Percentiles rank a stretch among this genome's conserved stretches.
These are phyloP conservation scores for Teunomyces lycoperdinae DNA, from an alignment of 805 yeast genomes.

Conservation along the genomic window DNA sequence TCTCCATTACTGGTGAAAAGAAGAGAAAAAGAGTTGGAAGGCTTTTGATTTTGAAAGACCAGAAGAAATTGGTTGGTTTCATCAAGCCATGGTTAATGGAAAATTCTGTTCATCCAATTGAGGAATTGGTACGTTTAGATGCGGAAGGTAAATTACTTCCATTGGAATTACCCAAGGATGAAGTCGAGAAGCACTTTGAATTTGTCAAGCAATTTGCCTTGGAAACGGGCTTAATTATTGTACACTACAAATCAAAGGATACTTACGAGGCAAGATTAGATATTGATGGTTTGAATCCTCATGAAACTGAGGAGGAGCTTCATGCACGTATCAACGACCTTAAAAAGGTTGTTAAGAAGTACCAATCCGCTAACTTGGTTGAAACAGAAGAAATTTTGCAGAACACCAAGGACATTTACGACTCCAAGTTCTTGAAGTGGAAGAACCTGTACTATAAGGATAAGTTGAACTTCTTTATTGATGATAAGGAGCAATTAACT, in stretches of 20 bases:
- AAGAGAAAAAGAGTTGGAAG: slow-evolving; percentile 66
- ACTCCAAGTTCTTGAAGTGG: slow-evolving; percentile 75
- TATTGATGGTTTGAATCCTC: slow-evolving; percentile 68
- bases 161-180: slow-evolving; percentile 44
- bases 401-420: slow-evolving; percentile 58
- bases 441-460: slow-evolving; percentile 79
- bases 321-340: slow-evolving; percentile 49
- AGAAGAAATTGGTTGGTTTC: slow-evolving; percentile 66
- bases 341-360: slow-evolving; percentile 56
- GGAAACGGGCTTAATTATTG: slow-evolving; percentile 63
- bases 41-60: slow-evolving; percentile 63
- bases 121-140: slow-evolving; percentile 37
- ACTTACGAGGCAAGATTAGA: slow-evolving; percentile 62
- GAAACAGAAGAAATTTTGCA: slow-evolving; percentile 55
- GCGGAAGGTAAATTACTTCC: slow-evolving; percentile 22
- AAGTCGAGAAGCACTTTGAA: slow-evolving; percentile 49
- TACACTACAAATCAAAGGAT: slow-evolving; percentile 58
- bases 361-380: slow-evolving; percentile 61
- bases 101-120: slow-evolving; percentile 23
- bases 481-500: slow-evolving; percentile 57
- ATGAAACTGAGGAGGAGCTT: slow-evolving; percentile 65
- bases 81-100: slow-evolving; percentile 51
- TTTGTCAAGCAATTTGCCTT: slow-evolving; percentile 63
- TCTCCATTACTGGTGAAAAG: slow-evolving; percentile 69
- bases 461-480: slow-evolving; percentile 69